Evolutionary conservation across 176 grass and related monocot genomes (phyloP).

Genomic region (Puya raimondii): DNA sequence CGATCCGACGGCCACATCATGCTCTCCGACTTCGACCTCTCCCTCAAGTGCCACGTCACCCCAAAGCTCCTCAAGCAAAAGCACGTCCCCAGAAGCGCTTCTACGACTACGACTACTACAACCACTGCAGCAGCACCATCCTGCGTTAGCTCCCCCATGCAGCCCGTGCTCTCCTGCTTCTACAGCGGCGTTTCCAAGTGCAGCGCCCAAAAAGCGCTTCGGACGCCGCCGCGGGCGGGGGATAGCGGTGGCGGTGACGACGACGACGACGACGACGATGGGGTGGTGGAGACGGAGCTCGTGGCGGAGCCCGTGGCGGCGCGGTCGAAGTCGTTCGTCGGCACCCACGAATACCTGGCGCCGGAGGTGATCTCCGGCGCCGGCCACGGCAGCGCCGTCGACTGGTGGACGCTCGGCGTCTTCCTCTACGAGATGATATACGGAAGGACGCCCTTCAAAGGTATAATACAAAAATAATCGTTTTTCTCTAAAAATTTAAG

Average conservation of each 20-base stretch:
- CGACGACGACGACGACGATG: neutral
- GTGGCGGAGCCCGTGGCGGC: constrained; percentile 77
- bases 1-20: constrained; percentile 84
- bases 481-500: too few relatives aligned
- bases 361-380: constrained; percentile 84
- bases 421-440: constrained; percentile 95
- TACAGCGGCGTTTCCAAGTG: constrained; percentile 49
- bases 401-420: constrained; percentile 91
- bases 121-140: constrained; percentile 17
- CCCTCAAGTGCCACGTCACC: constrained; percentile 77
- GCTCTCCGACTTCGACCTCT: constrained; percentile 97
- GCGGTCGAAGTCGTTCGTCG: constrained; percentile 82
- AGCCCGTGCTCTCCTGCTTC: constrained; percentile 81
- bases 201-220: constrained; percentile 4
- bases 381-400: constrained; percentile 85
- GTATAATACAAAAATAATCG: too few relatives aligned
- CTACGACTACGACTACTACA: neutral
- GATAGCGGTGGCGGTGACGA: neutral
- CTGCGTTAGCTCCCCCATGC: constrained; percentile 65
- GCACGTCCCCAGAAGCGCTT: constrained; percentile 17
- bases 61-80: constrained; percentile 41
- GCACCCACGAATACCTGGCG: constrained; percentile 93
- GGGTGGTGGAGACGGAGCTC: constrained; percentile 34
- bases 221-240: constrained; percentile 18
- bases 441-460: constrained; percentile 74